Evolutionary conservation across 108 stramenopile species (phyloP), one percentile per base, ranked within the genome.

Genomic region (Skeletonema tropicum): DNA sequence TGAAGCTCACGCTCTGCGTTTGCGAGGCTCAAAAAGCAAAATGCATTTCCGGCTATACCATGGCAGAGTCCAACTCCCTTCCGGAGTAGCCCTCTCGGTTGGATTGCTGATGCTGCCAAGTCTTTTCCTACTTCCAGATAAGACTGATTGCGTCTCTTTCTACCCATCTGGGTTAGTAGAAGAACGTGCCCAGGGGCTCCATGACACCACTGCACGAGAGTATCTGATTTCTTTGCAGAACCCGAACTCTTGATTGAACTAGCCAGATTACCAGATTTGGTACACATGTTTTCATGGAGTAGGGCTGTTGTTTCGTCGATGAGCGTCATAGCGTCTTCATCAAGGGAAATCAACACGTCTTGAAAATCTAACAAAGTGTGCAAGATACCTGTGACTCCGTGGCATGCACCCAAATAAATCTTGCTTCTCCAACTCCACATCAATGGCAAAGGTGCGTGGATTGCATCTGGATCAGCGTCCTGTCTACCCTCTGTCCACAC

Each of bases 11-110:
- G 23, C 11, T 13, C 14, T 30, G 19, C 60, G 14, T 76, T 70
- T 17, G 73, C 64, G 23, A 94, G 29, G 14, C 73, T 76, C 38
- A 94, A 68, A 66, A 91, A 89, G 55, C 80, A 77, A 60, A 89
- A 87, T 21, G 88, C 89, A 64, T 90, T 92, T 13, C 91, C 90
- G 10, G 86, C 63, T 29, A 89, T 87, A 7, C 92, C 92, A 71
- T 92, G 92, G 26, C 91, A 90, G 36, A 94, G 60, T 36, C 91
- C 90, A 36, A 91, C 83, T 7, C 90, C 88, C 68, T 90, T 87
- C 45, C 73, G 67, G 10, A 89, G 71, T 38, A 91, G 57, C 32
- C 86, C 89, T 46, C 87, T 74, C 30, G 46, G 84, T 73, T 75
- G 89, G 63, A 94, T 66, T 46, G 87, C 90, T 3, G 60, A 52